phyloP scores from a whole-genome alignment of 2,329 filamentous ascomycete species.

The Grosmannia serpens region DNA sequence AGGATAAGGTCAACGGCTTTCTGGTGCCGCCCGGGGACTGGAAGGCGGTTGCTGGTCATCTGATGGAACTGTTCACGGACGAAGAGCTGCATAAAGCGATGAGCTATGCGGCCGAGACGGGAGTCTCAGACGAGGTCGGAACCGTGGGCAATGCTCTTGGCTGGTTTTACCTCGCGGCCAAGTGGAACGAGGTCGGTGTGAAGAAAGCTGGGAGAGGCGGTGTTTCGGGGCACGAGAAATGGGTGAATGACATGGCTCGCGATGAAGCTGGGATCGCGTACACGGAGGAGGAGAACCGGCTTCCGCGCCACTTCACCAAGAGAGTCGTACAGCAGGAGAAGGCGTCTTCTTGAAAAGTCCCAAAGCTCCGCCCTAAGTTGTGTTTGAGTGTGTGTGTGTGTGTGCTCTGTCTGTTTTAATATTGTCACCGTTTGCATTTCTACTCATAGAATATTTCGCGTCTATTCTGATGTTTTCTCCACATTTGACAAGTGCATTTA shows the following conservation, averaged over 20 bases:
- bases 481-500: background rate
- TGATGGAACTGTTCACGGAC: slow-evolving; percentile 56
- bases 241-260: slow-evolving; percentile 66
- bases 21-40: slow-evolving; percentile 62
- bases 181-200: slow-evolving; percentile 43
- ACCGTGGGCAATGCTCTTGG: slow-evolving; percentile 67
- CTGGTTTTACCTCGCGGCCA: slow-evolving; percentile 69
- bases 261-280: slow-evolving; percentile 52
- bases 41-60: slow-evolving; percentile 54
- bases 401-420: background rate
- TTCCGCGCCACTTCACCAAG: slow-evolving; percentile 38
- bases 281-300: slow-evolving; percentile 43
- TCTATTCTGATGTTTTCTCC: background rate
- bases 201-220: slow-evolving; percentile 28
- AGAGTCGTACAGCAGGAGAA: slow-evolving; percentile 7
- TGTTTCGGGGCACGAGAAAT: slow-evolving; percentile 48
- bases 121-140: slow-evolving; percentile 71
- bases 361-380: background rate
- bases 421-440: background rate
- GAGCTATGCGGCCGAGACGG: slow-evolving; percentile 48
- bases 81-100: slow-evolving; percentile 53
- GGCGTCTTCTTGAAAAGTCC: background rate
- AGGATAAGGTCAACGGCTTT: slow-evolving; percentile 60
- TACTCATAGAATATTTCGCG: background rate
- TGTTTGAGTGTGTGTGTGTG: background rate